phyloP scores from a whole-genome alignment of 1,284 basidiomycete genomes.

The Cystobasidiaceae sp. region DNA sequence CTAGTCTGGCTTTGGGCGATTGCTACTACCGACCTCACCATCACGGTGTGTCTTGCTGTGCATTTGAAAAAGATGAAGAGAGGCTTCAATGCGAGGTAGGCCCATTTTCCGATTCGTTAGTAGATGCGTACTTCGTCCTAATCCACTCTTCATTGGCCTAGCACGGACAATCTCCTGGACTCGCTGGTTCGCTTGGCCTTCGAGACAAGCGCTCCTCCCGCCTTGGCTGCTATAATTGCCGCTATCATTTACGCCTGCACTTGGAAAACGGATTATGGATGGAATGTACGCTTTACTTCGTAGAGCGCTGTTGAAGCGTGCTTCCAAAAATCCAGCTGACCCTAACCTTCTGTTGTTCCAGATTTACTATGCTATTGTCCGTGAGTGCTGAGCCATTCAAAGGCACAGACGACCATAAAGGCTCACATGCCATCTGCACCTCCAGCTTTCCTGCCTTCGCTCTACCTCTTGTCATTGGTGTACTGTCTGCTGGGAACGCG shows the following conservation, averaged over 20 bases:
- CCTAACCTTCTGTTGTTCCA: not conserved
- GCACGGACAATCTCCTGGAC: slow-evolving; percentile 5
- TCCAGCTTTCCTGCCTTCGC: slow-evolving; percentile 9
- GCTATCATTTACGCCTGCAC: slow-evolving; percentile 2
- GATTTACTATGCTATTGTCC: slow-evolving; percentile 9
- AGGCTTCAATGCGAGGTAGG: not conserved
- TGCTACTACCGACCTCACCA: not conserved
- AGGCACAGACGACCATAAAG: not conserved
- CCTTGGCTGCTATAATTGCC: not conserved
- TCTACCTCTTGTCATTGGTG: slow-evolving; percentile 20
- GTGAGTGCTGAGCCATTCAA: no score
- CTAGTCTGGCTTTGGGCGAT: not conserved
- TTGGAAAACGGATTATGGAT: not conserved
- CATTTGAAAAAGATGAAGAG: slow-evolving; percentile 6
- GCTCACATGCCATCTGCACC: not conserved
- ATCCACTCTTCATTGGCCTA: not conserved
- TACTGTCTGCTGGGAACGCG: slow-evolving; percentile 22
- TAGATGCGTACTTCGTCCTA: not conserved
- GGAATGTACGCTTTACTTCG: slow-evolving; percentile 15
- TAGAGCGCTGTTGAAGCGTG: not conserved
- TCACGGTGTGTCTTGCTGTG: not conserved
- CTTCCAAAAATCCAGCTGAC: not conserved
- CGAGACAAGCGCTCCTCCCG: not conserved
- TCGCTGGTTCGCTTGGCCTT: slow-evolving; percentile 3
- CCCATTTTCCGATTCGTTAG: not conserved